These are phyloP conservation scores for Zasmidium cellare DNA, from an alignment of 2,329 filamentous ascomycete species.

Conservation along the genomic window DNA sequence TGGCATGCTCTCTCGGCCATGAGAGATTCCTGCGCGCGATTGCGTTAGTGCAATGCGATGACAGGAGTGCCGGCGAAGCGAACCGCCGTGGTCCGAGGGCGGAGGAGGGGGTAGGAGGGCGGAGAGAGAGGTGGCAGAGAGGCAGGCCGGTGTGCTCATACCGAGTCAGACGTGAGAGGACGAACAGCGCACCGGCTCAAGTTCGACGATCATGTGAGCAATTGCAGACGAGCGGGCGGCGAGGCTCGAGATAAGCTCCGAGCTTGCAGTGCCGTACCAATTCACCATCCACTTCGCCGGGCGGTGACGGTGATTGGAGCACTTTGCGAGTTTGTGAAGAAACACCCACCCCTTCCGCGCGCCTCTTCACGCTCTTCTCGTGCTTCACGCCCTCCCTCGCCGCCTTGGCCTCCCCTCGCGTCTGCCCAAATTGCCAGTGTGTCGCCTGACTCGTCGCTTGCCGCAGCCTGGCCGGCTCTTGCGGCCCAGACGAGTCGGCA, in stretches of 20 bases:
- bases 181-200: neutral
- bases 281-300: neutral
- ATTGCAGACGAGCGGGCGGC: neutral
- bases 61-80: neutral
- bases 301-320: neutral
- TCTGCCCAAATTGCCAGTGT: neutral
- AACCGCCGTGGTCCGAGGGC: neutral
- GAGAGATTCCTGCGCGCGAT: constrained; percentile 1
- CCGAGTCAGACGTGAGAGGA: constrained; percentile 4
- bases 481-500: neutral
- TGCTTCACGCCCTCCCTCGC: no score
- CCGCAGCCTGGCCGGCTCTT: neutral
- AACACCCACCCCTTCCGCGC: neutral
- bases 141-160: constrained; percentile 3
- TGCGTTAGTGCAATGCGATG: constrained; percentile 3
- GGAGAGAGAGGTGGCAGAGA: neutral
- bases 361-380: neutral
- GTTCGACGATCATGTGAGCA: constrained; percentile 5
- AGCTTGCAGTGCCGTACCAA: neutral
- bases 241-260: constrained; percentile 4
- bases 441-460: neutral
- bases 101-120: neutral
- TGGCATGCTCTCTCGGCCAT: constrained; percentile 23
- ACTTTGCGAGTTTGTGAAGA: neutral
- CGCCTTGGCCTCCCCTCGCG: neutral